Conservation (phyloP, 305 asterid genomes). For the Solanum hybrid region DNA sequence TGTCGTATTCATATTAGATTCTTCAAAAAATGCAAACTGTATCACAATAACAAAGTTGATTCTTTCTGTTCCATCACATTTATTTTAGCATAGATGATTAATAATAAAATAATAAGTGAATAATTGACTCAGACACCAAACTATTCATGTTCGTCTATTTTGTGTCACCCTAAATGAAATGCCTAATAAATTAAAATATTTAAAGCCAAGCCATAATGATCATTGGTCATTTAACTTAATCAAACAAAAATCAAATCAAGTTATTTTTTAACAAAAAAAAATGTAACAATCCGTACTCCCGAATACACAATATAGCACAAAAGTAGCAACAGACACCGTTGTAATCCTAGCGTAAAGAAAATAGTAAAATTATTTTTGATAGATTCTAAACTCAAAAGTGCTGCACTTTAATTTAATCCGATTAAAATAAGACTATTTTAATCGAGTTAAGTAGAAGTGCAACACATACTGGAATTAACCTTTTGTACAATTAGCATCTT, state of each 20-base stretch:
- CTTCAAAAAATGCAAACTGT: background rate
- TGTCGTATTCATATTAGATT: background rate
- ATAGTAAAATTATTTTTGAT: too few species aligned
- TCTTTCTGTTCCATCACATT: background rate
- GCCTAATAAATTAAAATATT: background rate
- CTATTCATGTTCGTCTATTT: background rate
- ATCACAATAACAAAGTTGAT: background rate
- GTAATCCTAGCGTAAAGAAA: too few species aligned
- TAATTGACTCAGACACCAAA: background rate
- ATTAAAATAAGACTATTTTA: background rate
- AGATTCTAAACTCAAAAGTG: background rate
- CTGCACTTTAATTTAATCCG: background rate
- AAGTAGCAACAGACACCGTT: background rate
- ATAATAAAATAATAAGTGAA: background rate
- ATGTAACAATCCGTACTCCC: background rate
- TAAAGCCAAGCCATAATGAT: background rate
- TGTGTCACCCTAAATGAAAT: background rate
- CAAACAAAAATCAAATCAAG: background rate
- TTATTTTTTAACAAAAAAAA: background rate
- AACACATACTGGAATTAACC: background rate
- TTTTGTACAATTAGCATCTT: background rate
- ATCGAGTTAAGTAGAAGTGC: background rate
- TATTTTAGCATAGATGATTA: background rate
- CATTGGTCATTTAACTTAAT: background rate
- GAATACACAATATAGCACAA: background rate